These are phyloP conservation scores for Sporothrix inflata DNA, from an alignment of 2,329 filamentous ascomycete species.

Conservation along the genomic window DNA sequence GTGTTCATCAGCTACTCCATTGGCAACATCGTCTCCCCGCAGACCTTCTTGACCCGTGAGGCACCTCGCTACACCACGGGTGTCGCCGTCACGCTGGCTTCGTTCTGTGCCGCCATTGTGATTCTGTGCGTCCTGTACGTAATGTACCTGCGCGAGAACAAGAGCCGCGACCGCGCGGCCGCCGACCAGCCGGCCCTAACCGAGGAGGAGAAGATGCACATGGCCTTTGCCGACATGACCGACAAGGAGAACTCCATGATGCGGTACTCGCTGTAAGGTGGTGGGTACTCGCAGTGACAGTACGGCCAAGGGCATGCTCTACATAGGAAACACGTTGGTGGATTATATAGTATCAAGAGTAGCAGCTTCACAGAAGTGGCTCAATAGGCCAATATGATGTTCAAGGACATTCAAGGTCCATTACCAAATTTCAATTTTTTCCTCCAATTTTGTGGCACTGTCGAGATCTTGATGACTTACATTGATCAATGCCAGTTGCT, in stretches of 20 bases:
- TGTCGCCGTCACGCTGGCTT: slow-evolving; percentile 56
- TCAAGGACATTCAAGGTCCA: too few species aligned
- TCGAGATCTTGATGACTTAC: too few species aligned
- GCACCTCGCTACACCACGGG: slow-evolving; percentile 64
- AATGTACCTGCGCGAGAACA: slow-evolving; percentile 58
- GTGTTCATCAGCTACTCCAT: slow-evolving; percentile 56
- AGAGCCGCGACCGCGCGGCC: slow-evolving; percentile 49
- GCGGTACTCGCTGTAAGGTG: background rate
- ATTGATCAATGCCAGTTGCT: too few species aligned
- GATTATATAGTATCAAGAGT: too few species aligned
- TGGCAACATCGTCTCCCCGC: slow-evolving; percentile 58
- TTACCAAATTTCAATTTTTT: too few species aligned
- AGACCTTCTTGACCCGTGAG: slow-evolving; percentile 62
- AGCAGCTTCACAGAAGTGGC: too few species aligned
- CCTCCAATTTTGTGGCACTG: too few species aligned
- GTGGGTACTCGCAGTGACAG: too few species aligned
- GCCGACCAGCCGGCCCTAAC: background rate
- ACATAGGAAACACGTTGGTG: too few species aligned
- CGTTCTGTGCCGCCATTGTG: slow-evolving; percentile 35
- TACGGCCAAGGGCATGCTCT: too few species aligned
- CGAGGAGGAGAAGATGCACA: background rate
- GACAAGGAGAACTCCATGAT: slow-evolving; percentile 32
- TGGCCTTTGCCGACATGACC: slow-evolving; percentile 37
- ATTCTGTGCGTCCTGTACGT: slow-evolving; percentile 53
- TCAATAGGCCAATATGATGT: too few species aligned